phyloP scores from a whole-genome alignment of 352 stramenopile species.

The Phytophthora rubi region DNA sequence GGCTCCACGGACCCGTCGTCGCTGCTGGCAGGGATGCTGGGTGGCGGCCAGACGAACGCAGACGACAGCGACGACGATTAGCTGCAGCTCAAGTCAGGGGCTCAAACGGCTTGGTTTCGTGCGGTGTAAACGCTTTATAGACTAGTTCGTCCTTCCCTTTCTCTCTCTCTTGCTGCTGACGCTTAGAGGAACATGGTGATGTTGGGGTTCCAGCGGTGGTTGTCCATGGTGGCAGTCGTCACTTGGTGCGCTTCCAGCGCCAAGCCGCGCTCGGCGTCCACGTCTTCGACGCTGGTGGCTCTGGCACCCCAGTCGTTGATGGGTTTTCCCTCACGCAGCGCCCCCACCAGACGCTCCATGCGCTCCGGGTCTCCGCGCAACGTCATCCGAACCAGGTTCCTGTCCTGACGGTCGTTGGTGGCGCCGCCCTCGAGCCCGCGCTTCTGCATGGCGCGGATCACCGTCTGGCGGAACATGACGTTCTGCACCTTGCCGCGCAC shows the following conservation, averaged over 20 bases:
- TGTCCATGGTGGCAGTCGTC: slow-evolving; percentile 73
- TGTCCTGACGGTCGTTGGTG: slow-evolving; percentile 70
- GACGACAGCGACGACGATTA: slow-evolving; percentile 85
- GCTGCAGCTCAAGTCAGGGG: slow-evolving; percentile 1
- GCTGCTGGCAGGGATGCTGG: slow-evolving; percentile 78
- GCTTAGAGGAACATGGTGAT: slow-evolving; percentile 74
- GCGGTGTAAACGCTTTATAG: slow-evolving; percentile 28
- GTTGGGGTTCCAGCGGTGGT: slow-evolving; percentile 76
- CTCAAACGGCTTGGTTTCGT: slow-evolving; percentile 3
- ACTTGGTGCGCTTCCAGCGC: slow-evolving; percentile 63
- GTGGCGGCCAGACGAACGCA: slow-evolving; percentile 54
- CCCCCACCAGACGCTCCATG: slow-evolving; percentile 57
- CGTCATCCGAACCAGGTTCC: slow-evolving; percentile 66
- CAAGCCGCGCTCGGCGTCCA: slow-evolving; percentile 43
- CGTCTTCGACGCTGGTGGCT: slow-evolving; percentile 52
- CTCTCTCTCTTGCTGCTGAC: slow-evolving; percentile 2
- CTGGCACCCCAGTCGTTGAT: slow-evolving; percentile 79
- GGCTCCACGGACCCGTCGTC: slow-evolving; percentile 71
- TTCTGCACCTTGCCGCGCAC: slow-evolving; percentile 78
- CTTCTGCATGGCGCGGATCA: slow-evolving; percentile 81
- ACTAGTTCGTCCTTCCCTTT: slow-evolving; percentile 21
- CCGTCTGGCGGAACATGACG: slow-evolving; percentile 85
- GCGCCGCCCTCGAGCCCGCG: slow-evolving; percentile 63
- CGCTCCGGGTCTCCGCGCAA: slow-evolving; percentile 45
- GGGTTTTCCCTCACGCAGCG: slow-evolving; percentile 47